phyloP scores from a whole-genome alignment of 2,329 filamentous ascomycete species.

The Sphaerostilbella broomeana region DNA sequence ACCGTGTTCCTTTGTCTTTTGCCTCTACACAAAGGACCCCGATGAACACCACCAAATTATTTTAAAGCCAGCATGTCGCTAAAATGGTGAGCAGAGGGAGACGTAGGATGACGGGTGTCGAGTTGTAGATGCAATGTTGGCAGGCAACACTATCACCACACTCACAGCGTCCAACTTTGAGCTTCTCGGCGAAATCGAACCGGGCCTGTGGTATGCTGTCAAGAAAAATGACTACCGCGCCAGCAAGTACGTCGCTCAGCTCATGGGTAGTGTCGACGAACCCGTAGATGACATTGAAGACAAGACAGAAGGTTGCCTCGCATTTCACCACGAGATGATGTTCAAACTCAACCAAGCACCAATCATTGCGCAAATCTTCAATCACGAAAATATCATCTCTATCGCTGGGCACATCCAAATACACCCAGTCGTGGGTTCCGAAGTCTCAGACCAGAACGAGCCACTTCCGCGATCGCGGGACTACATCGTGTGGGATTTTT shows the following conservation, averaged over 20 bases:
- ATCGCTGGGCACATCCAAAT: conserved; percentile 32
- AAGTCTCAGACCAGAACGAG: conserved; percentile 8
- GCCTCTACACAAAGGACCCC: no score
- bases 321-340: conserved; percentile 24
- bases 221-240: conserved; percentile 23
- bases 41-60: conserved; percentile 1
- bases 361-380: conserved; percentile 33
- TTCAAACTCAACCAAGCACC: conserved; percentile 23
- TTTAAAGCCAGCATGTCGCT: conserved; percentile 8
- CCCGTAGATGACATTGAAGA: conserved; percentile 13
- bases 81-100: no score
- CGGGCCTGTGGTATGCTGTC: conserved; percentile 28
- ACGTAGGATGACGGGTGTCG: no score
- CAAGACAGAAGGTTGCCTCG: conserved; percentile 13
- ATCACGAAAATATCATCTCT: conserved; percentile 45
- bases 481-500: conserved; percentile 45
- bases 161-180: conserved; percentile 17
- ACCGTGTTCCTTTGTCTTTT: no score
- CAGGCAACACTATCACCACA: no score
- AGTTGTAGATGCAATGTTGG: no score
- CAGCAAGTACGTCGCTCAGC: conserved; percentile 29
- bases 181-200: conserved; percentile 24
- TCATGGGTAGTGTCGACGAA: conserved; percentile 10
- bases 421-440: conserved; percentile 14
- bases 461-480: conserved; percentile 18